Base-by-base conservation (phyloP, 2,329 filamentous ascomycete species). In the Rutstroemia sp. region DNA sequence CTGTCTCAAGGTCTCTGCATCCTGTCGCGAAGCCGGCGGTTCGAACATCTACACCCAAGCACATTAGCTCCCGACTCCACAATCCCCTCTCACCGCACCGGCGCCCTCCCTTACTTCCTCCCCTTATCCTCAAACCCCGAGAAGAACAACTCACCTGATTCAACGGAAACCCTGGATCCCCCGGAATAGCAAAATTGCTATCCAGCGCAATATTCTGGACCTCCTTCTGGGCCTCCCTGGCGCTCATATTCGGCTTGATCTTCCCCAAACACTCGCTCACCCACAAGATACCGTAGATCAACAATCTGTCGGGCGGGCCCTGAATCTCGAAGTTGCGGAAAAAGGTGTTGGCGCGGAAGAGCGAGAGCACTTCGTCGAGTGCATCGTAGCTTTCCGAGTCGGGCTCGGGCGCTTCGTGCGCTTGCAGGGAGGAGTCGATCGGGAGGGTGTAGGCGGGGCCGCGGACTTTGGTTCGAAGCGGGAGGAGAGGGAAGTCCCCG, bases 301-400 rank as follows among this genome's bases (percentile, higher is more conserved):
- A 80, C 69, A 97, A 84, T 42, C 94, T 83, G 75, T 99, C 94
- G 58, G 94, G 92, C 25, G 90, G 88, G 14, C 94, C 94, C 75
- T 96, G 92, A 77, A 97, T 95, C 79, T 97, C 94, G 69, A 99
- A 99, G 80, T 97, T 99, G 69, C 94, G 88, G 81, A 97, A 99
- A 75, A 99, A 92, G 59, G 92, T 96, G 78, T 99, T 97, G 67
- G 94, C 92, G 63, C 94, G 90, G 81, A 97, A 99, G 50, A 97
- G 82, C 12, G 86, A 81, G 55, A 99, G 81, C 52, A 95, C 85
- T 78, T 99, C 94, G 75, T 99, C 94, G 55, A 97, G 82, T 61
- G 94, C 89, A 77, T 99, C 94, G 79, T 97, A 97, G 69, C 88
- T 92, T 73, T 96, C 90, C 73, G 84, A 86, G 72, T 94, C 90